phyloP scores from a whole-genome alignment of 371 early-diverging fungal species.

The Mortierella sp. region DNA sequence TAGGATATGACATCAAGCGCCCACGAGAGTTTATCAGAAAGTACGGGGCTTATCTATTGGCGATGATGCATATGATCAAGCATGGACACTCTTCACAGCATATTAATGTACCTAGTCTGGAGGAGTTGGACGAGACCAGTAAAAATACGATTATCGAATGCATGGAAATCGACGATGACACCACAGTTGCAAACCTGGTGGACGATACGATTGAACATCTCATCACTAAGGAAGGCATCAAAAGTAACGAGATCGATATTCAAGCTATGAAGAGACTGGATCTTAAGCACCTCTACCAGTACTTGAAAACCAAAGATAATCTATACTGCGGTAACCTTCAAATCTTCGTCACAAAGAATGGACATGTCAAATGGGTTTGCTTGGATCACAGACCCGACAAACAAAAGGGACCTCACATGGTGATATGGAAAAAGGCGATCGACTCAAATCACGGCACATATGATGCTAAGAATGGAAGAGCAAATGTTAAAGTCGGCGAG shows the following conservation, averaged over 20 bases:
- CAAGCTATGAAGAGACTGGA: not conserved
- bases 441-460: not conserved
- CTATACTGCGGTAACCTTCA: not conserved
- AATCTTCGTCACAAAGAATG: not conserved
- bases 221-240: not conserved
- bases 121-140: not conserved
- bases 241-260: not conserved
- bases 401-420: not conserved
- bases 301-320: not conserved
- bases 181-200: not conserved
- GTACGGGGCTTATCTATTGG: not conserved
- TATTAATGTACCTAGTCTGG: not conserved
- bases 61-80: not conserved
- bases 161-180: not conserved
- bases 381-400: not conserved
- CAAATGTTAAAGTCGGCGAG: not conserved
- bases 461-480: not conserved
- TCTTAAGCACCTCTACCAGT: not conserved
- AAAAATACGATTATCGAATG: not conserved
- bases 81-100: not conserved
- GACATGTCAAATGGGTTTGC: not conserved
- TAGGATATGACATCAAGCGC: not conserved
- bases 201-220: not conserved
- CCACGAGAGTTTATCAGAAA: not conserved
- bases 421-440: not conserved